Percentiles rank a stretch among this genome's conserved stretches.
Evolutionary conservation across 352 stramenopile species (phyloP).

Genomic region (Phytopythium oedochilum): DNA sequence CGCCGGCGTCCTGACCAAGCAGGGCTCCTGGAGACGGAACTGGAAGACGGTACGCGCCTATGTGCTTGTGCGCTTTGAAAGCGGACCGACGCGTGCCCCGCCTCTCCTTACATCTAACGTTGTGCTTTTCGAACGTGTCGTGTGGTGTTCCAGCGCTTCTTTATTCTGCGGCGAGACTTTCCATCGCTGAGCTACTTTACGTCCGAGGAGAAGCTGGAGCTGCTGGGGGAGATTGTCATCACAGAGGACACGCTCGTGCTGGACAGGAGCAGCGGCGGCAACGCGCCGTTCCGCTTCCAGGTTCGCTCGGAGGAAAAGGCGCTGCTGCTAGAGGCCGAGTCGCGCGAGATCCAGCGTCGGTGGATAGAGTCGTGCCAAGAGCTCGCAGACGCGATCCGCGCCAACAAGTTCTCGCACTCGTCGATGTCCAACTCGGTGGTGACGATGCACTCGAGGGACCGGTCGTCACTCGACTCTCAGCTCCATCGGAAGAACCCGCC

Average conservation of each 20-base stretch:
- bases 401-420: slow-evolving; percentile 53
- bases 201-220: slow-evolving; percentile 77
- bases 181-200: slow-evolving; percentile 81
- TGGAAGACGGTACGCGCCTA: slow-evolving; percentile 58
- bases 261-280: slow-evolving; percentile 45
- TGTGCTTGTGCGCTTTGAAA: not conserved
- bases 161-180: slow-evolving; percentile 69
- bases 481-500: not conserved
- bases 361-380: slow-evolving; percentile 74
- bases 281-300: slow-evolving; percentile 66
- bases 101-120: not conserved
- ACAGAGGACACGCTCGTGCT: slow-evolving; percentile 73
- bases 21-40: slow-evolving; percentile 82
- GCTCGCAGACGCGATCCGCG: slow-evolving; percentile 57
- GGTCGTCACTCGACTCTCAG: slow-evolving; percentile 11
- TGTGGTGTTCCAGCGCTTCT: slow-evolving; percentile 43
- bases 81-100: not conserved
- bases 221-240: slow-evolving; percentile 66
- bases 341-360: slow-evolving; percentile 47
- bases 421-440: slow-evolving; percentile 26
- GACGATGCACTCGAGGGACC: slow-evolving; percentile 6
- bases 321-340: slow-evolving; percentile 65
- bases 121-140: not conserved
- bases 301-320: slow-evolving; percentile 49
- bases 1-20: slow-evolving; percentile 61